These are phyloP conservation scores for Scheffersomyces parashehatae DNA, from an alignment of 1,139 yeast species.

Conservation along the genomic window DNA sequence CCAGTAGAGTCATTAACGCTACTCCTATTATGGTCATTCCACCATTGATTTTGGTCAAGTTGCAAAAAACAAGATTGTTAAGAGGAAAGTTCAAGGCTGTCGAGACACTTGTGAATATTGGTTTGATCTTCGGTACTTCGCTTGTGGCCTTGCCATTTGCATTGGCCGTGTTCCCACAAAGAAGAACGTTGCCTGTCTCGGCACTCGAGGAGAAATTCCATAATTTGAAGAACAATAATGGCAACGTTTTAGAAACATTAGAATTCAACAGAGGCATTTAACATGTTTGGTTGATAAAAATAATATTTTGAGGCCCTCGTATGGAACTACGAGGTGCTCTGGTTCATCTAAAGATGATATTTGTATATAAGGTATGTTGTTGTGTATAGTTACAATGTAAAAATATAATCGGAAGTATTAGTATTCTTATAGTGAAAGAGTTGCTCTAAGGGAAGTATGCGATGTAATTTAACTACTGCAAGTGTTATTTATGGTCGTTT, in stretches of 20 bases:
- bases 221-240: constrained; percentile 60
- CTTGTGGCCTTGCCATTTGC: constrained; percentile 92
- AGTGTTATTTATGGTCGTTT: too few species aligned
- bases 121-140: constrained; percentile 81
- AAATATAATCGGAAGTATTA: not conserved
- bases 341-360: too few species aligned
- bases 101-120: constrained; percentile 74
- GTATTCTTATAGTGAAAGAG: not conserved
- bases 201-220: constrained; percentile 66
- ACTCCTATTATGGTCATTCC: constrained; percentile 97
- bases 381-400: not conserved
- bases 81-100: constrained; percentile 65
- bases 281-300: constrained; percentile 2
- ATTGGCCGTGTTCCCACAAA: constrained; percentile 91
- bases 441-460: too few species aligned
- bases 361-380: too few species aligned
- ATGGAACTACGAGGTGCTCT: too few species aligned
- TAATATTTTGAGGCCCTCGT: too few species aligned
- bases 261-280: constrained; percentile 93
- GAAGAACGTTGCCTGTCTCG: constrained; percentile 58
- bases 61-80: constrained; percentile 65
- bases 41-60: constrained; percentile 73
- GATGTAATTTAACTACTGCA: too few species aligned
- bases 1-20: constrained; percentile 91
- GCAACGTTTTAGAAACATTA: constrained; percentile 58